Conservation (phyloP, 305 asterid species). For the Fraxinus nigra region DNA sequence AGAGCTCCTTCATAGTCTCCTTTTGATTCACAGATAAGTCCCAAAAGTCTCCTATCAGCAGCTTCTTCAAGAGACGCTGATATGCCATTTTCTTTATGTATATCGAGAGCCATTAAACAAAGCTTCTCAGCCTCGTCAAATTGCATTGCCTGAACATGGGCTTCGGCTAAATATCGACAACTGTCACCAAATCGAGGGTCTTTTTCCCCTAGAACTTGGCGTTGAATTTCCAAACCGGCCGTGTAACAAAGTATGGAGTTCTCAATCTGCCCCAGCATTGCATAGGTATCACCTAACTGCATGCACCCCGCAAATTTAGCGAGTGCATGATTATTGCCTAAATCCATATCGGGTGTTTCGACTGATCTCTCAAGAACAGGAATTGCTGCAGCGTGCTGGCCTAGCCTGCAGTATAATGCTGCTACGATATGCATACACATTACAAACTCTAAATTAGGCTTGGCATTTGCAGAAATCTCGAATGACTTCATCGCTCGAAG, state of each 20-base stretch:
- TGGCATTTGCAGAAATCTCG: slow-evolving; percentile 36
- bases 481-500: slow-evolving; percentile 67
- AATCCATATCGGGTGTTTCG: slow-evolving; percentile 66
- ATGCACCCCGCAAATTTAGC: slow-evolving; percentile 96
- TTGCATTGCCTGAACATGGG: slow-evolving; percentile 89
- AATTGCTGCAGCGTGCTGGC: slow-evolving; percentile 58
- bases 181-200: slow-evolving; percentile 83
- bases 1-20: slow-evolving; percentile 81
- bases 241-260: slow-evolving; percentile 66
- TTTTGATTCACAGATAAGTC: slow-evolving; percentile 79
- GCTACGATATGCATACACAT: slow-evolving; percentile 87
- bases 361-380: slow-evolving; percentile 78
- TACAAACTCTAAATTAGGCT: slow-evolving; percentile 61
- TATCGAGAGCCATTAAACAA: slow-evolving; percentile 68
- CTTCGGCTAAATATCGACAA: slow-evolving; percentile 89
- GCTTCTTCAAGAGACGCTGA: slow-evolving; percentile 78
- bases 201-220: slow-evolving; percentile 76
- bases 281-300: slow-evolving; percentile 94
- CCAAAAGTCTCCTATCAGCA: slow-evolving; percentile 80
- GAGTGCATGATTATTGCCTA: slow-evolving; percentile 76
- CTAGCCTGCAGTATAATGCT: slow-evolving; percentile 61
- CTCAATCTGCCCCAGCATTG: slow-evolving; percentile 84
- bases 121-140: slow-evolving; percentile 86
- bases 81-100: slow-evolving; percentile 47
- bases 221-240: slow-evolving; percentile 84